Conservation (phyloP, 352 stramenopile genomes). For the Plasmopara halstedii region DNA sequence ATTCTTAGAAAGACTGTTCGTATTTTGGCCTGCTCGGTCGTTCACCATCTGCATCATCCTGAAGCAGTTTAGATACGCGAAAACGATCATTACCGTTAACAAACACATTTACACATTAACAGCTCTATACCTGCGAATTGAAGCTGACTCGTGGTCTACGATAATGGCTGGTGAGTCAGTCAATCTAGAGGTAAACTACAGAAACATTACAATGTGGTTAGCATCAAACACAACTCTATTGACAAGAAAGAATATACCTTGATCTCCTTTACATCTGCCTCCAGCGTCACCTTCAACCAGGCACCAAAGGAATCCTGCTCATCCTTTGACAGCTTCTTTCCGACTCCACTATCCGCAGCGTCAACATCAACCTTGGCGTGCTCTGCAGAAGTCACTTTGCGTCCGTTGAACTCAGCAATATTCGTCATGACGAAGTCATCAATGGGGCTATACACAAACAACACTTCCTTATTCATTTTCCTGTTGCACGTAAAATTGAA, state of each 20-base stretch:
- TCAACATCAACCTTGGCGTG: constrained; percentile 92
- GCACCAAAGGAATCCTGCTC: constrained; percentile 87
- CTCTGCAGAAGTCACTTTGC: constrained; percentile 95
- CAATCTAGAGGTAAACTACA: constrained; percentile 84
- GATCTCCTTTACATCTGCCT: constrained; percentile 86
- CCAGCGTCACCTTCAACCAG: constrained; percentile 91
- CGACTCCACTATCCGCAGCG: constrained; percentile 31
- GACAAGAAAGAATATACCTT: constrained; percentile 28
- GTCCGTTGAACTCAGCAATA: constrained; percentile 93
- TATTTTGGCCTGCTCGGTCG: constrained; percentile 52
- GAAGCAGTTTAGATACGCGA: not conserved
- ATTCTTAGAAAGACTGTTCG: constrained; percentile 82
- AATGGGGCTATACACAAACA: constrained; percentile 98
- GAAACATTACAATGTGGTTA: constrained; percentile 1
- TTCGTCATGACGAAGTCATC: constrained; percentile 99
- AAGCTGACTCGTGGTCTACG: constrained; percentile 96
- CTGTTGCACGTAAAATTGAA: constrained; percentile 19
- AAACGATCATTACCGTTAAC: not conserved
- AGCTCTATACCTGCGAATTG: constrained; percentile 84
- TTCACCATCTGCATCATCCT: constrained; percentile 99
- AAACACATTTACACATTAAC: not conserved
- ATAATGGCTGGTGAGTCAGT: constrained; percentile 98
- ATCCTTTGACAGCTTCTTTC: constrained; percentile 72
- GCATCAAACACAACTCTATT: not conserved
- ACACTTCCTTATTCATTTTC: constrained; percentile 90